Percentiles rank a stretch among this genome's conserved stretches.
phyloP scores from a whole-genome alignment of 202 grass and related monocot genomes.

The Musa balbisiana region DNA sequence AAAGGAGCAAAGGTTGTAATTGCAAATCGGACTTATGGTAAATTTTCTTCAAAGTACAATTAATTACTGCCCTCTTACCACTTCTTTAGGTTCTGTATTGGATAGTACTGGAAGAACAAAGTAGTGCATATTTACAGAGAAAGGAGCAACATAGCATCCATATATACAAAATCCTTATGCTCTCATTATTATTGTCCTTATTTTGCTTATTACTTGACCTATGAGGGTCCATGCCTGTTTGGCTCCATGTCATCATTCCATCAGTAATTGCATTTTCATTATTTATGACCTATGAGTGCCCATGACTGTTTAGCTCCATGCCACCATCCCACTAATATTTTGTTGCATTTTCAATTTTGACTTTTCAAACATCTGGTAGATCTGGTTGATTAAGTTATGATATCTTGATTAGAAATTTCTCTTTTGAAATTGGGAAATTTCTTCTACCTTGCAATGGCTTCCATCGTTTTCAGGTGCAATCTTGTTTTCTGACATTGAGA shows the following conservation, averaged over 20 bases:
- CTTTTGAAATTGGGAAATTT: background rate
- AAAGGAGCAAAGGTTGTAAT: conserved; percentile 91
- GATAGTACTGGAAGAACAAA: background rate
- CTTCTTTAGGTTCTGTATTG: background rate
- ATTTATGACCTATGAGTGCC: too few species aligned
- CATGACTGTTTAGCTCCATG: too few species aligned
- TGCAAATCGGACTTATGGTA: conserved; percentile 97
- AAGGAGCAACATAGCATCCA: too few species aligned
- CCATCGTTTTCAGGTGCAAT: too few species aligned
- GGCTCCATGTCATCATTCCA: too few species aligned
- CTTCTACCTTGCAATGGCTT: background rate
- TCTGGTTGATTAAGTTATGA: background rate
- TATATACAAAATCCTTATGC: too few species aligned
- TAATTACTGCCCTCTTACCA: conserved; percentile 9
- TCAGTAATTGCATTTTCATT: too few species aligned
- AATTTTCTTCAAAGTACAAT: background rate
- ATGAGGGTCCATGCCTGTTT: too few species aligned
- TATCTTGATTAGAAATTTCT: background rate
- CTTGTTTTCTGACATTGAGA: background rate
- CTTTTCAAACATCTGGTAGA: background rate
- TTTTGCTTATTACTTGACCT: too few species aligned
- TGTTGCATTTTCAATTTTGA: background rate
- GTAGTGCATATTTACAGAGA: background rate
- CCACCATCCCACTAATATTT: too few species aligned
- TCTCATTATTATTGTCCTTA: too few species aligned